Evolutionary conservation across 148 eudicot genomes (phyloP), one percentile per base, ranked within the genome.

Genomic region (Chenopodium formosanum): DNA sequence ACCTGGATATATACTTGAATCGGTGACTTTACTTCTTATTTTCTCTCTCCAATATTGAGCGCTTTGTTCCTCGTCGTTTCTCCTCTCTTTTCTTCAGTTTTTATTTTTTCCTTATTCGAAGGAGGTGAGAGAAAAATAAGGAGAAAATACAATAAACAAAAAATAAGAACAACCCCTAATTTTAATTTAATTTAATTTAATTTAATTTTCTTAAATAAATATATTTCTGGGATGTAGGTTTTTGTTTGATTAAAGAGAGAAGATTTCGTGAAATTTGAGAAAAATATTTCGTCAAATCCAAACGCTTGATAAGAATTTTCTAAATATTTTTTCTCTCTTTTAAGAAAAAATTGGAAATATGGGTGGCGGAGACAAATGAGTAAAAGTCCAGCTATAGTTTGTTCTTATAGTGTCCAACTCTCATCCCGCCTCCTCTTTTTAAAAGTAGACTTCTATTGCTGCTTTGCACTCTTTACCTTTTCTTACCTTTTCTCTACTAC

Each of bases 401-500:
- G 10, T 72, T 81, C 78, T 81, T 84, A 81, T 81, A 84, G 74
- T 31, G 3, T 77, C 34, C 84, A 77, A 74, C 31, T 81, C 52
- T 14, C 80, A 76, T 74, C 79, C 76, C 79, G 79, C 85, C 79
- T 68, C 79, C 82, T 31, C 9, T 62, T 40, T 58, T 76, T 76
- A 62, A 34, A 31, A 62, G 22, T 62, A 22, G 25, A 20, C 23
- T n/a, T 62, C 66, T 20, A 62, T 10, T n/a, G n/a, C 7, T 62
- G 17, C 62, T 16, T 17, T 56, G 3, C 16, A 1, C 62, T 19
- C 62, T 4, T 12, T 4, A 52, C 56, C 3, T 50, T 52, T 14
- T 52, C 3, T 52, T 52, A 52, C 44, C 12, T 52, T 52, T 52
- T 12, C 3, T 14, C 56, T 52, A 52, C 44, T 40, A 40, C 44